Percentiles rank a stretch among this genome's conserved stretches.
Conservation (phyloP, 2,329 filamentous ascomycete genomes). For the Xylaria digitata region DNA sequence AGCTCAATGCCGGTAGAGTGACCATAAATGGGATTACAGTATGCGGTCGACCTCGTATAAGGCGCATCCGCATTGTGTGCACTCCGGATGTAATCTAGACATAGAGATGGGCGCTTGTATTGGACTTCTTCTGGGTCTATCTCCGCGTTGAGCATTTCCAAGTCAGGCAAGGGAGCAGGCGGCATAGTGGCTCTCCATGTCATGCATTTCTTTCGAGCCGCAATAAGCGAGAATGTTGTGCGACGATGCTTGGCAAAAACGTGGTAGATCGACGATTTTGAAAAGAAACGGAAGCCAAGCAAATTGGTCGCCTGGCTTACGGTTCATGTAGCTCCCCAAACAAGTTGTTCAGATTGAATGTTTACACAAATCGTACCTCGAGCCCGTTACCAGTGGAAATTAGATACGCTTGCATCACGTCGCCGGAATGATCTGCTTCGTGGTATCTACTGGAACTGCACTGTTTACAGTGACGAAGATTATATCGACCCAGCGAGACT, state of each 20-base stretch:
- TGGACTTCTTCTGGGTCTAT: constrained; percentile 26
- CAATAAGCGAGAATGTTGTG: constrained; percentile 39
- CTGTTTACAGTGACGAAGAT: not conserved
- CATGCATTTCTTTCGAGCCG: constrained; percentile 40
- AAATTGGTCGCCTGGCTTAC: constrained; percentile 7
- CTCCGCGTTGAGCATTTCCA: constrained; percentile 32
- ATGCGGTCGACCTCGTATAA: constrained; percentile 34
- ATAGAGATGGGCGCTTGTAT: constrained; percentile 25
- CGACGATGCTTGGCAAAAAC: constrained; percentile 34
- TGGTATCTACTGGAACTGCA: constrained; percentile 2
- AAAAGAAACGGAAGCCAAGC: constrained; percentile 20
- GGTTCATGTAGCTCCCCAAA: constrained; percentile 1
- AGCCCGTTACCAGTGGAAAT: constrained; percentile 8
- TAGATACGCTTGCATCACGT: constrained; percentile 20
- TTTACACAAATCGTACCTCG: constrained; percentile 19
- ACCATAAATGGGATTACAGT: constrained; percentile 21
- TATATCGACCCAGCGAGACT: constrained; percentile 8
- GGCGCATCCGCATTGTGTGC: constrained; percentile 28
- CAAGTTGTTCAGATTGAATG: constrained; percentile 11
- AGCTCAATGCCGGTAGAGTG: constrained; percentile 19
- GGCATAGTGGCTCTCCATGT: constrained; percentile 26
- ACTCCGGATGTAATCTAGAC: constrained; percentile 22
- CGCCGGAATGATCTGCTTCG: constrained; percentile 7
- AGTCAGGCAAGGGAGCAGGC: constrained; percentile 25
- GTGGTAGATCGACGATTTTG: constrained; percentile 30